Conservation (phyloP, 2,329 filamentous ascomycete species). For the Chrysosporium queenslandicum region DNA sequence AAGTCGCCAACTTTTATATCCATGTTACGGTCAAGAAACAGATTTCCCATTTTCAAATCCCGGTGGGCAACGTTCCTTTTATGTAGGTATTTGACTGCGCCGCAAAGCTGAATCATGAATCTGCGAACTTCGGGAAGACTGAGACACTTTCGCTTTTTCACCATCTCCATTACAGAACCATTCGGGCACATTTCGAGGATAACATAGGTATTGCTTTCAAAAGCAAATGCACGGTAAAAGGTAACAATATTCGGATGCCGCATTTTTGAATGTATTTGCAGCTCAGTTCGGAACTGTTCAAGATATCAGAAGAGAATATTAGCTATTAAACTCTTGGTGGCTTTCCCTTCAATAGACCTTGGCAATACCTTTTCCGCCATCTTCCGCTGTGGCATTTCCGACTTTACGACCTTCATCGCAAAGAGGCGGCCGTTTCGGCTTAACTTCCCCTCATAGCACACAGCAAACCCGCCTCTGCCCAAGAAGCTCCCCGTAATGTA, state of each 20-base stretch:
- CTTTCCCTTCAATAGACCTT: too few species aligned
- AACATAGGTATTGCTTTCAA: conserved; percentile 79
- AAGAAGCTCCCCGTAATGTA: conserved; percentile 40
- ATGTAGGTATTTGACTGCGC: conserved; percentile 97
- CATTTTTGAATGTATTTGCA: conserved; percentile 98
- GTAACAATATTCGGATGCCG: conserved; percentile 90
- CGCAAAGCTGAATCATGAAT: conserved; percentile 88
- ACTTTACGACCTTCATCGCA: conserved; percentile 44
- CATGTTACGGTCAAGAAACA: conserved; percentile 90
- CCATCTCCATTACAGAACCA: conserved; percentile 94
- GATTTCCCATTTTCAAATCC: conserved; percentile 95
- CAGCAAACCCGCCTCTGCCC: conserved; percentile 43
- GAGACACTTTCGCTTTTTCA: conserved; percentile 79
- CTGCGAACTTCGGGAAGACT: conserved; percentile 90
- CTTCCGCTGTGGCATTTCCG: conserved; percentile 42
- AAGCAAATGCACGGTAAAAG: conserved; percentile 89
- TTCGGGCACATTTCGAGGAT: conserved; percentile 91
- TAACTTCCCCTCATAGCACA: conserved; percentile 42
- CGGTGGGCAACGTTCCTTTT: conserved; percentile 91
- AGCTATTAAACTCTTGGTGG: too few species aligned
- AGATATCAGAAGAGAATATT: too few species aligned
- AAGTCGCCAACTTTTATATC: conserved; percentile 98
- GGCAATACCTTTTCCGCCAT: conserved; percentile 45
- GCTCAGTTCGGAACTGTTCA: conserved; percentile 60
- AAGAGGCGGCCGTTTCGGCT: conserved; percentile 37